A percentile compares a stretch with the other conserved stretches of the same genome.
Evolutionary conservation across 768 basidiomycete species (phyloP).

Genomic region (Kwoniella botswanensis): DNA sequence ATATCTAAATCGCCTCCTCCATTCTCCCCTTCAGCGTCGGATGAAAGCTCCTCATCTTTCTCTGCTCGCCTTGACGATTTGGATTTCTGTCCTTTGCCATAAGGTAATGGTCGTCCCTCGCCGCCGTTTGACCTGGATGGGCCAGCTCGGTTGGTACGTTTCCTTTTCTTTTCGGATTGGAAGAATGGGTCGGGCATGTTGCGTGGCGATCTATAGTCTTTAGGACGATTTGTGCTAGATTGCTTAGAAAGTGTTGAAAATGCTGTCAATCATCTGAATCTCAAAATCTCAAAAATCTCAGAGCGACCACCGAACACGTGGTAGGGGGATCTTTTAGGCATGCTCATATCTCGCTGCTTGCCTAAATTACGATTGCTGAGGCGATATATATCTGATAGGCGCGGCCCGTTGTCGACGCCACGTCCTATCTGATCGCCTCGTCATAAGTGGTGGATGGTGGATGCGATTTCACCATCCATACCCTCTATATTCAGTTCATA

Average conservation of each 20-base stretch:
- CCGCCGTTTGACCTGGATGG: slow-evolving; percentile 58
- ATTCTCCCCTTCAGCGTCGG: slow-evolving; percentile 47
- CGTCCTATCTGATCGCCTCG: not conserved
- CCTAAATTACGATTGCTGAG: too few relatives aligned
- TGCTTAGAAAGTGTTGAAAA: not conserved
- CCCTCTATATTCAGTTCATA: not conserved
- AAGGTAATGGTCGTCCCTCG: slow-evolving; percentile 38
- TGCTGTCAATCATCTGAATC: not conserved
- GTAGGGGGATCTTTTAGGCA: too few relatives aligned
- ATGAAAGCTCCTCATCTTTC: slow-evolving; percentile 49
- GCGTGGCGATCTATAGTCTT: not conserved
- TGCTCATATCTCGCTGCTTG: too few relatives aligned
- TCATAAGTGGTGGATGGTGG: not conserved
- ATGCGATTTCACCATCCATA: not conserved
- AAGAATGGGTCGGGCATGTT: slow-evolving; percentile 86
- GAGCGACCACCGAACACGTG: not conserved
- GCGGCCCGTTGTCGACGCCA: not conserved
- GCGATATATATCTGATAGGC: not conserved
- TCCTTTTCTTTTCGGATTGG: slow-evolving; percentile 60
- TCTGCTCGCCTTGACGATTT: slow-evolving; percentile 23
- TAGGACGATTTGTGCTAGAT: not conserved
- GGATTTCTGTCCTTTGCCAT: slow-evolving; percentile 46
- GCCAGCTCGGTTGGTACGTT: slow-evolving; percentile 65
- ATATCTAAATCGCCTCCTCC: slow-evolving; percentile 64
- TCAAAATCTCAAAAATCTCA: not conserved